Evolutionary conservation across 139 green algal species (phyloP).

Genomic region (Chlamydomonas incerta): DNA sequence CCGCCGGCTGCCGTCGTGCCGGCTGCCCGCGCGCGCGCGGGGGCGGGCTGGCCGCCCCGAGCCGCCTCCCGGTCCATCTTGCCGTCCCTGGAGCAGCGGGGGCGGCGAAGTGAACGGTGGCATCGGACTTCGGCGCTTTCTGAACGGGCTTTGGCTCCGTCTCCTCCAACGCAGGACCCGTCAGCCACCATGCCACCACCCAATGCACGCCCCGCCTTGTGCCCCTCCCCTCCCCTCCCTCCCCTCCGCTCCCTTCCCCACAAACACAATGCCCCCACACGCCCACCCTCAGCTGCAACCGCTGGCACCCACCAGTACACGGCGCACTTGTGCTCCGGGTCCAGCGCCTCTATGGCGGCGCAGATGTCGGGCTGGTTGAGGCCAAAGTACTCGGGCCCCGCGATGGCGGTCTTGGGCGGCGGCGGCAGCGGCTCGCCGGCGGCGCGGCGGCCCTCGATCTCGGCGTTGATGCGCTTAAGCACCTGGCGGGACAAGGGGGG

Average conservation of each 20-base stretch:
- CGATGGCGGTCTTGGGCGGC: slow-evolving; percentile 92
- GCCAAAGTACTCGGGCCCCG: slow-evolving; percentile 96
- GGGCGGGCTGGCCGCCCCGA: slow-evolving; percentile 47
- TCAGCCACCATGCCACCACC: too few relatives aligned
- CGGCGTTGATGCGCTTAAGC: slow-evolving; percentile 91
- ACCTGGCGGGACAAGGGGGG: slow-evolving; percentile 55
- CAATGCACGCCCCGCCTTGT: too few relatives aligned
- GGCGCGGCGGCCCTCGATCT: slow-evolving; percentile 77
- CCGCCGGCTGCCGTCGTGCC: slow-evolving; percentile 19
- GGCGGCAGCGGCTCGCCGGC: slow-evolving; percentile 87
- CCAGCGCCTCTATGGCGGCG: slow-evolving; percentile 84
- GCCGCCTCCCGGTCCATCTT: slow-evolving; percentile 66
- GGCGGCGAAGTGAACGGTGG: too few relatives aligned
- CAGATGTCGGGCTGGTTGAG: slow-evolving; percentile 86
- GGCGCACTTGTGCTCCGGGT: slow-evolving; percentile 72
- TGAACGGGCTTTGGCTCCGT: too few relatives aligned
- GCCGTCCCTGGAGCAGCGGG: slow-evolving; percentile 51
- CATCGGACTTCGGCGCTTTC: too few relatives aligned
- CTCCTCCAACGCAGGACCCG: too few relatives aligned
- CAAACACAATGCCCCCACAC: not conserved
- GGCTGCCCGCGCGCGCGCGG: not conserved
- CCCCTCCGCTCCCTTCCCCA: too few relatives aligned
- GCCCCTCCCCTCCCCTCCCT: too few relatives aligned
- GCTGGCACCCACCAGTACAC: slow-evolving; percentile 80
- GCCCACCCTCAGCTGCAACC: too few relatives aligned